Conservation (phyloP, 768 basidiomycete species). For the Thelephora aurantiotincta region DNA sequence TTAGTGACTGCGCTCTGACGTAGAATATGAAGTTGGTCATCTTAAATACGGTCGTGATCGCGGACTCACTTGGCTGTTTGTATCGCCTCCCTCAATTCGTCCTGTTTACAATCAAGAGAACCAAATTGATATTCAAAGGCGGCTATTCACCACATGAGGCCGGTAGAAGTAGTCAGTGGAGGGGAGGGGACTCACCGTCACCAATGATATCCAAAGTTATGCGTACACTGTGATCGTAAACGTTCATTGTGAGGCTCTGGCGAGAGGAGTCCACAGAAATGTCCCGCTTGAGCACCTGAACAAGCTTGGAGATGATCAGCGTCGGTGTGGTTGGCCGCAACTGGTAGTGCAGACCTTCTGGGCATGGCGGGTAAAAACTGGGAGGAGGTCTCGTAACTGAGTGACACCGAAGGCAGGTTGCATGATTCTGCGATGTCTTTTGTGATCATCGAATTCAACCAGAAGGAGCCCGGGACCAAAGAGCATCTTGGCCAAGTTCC, state of each 20-base stretch:
- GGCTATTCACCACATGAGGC: background rate
- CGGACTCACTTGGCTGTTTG: too few species aligned
- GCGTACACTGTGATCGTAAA: background rate
- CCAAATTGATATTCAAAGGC: background rate
- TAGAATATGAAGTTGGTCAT: too few species aligned
- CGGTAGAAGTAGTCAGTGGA: background rate
- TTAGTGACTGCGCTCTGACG: too few species aligned
- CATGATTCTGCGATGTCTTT: too few species aligned
- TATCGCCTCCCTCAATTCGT: background rate
- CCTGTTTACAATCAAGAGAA: background rate
- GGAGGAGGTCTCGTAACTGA: background rate
- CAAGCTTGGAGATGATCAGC: background rate
- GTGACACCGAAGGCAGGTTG: background rate
- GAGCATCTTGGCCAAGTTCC: background rate
- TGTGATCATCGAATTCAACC: too few species aligned
- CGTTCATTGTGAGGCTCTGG: background rate
- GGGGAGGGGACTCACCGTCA: background rate
- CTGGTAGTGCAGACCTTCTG: background rate
- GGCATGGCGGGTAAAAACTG: background rate
- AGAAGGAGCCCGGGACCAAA: background rate
- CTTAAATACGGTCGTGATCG: too few species aligned
- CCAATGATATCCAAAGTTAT: background rate
- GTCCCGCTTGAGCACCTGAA: background rate
- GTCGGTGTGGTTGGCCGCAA: background rate
- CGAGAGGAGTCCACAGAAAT: background rate